These are phyloP conservation scores for Gymnopus androsaceus DNA, from an alignment of 1,284 basidiomycete species.

Conservation along the genomic window DNA sequence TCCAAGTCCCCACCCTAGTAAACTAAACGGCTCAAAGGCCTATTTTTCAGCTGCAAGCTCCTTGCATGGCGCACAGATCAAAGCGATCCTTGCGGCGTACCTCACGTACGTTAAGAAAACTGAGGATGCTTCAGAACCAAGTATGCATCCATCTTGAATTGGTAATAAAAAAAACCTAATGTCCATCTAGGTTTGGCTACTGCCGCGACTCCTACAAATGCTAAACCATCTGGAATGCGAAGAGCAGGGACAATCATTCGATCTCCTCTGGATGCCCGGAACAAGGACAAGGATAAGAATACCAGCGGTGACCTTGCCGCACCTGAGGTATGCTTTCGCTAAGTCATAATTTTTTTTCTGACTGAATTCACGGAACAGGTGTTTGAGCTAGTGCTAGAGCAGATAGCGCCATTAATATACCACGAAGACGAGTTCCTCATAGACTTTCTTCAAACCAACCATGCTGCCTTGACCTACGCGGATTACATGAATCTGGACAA, in stretches of 20 bases:
- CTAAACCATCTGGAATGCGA: conserved; percentile 61
- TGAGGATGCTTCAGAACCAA: conserved; percentile 73
- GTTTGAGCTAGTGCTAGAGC: conserved; percentile 74
- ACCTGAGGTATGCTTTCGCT: conserved; percentile 55
- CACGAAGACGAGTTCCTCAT: conserved; percentile 88
- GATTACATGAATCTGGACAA: conserved; percentile 95
- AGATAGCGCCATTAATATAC: conserved; percentile 77
- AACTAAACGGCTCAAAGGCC: conserved; percentile 49
- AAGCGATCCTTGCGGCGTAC: conserved; percentile 65
- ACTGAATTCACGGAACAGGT: conserved; percentile 53
- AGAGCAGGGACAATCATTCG: conserved; percentile 77
- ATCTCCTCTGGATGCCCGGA: conserved; percentile 64
- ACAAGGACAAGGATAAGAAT: conserved; percentile 60
- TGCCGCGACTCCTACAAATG: conserved; percentile 39
- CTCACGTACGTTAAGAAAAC: conserved; percentile 65
- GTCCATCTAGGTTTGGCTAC: conserved; percentile 49
- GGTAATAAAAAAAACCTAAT: conserved; percentile 1
- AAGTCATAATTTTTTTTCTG: conserved; percentile 1
- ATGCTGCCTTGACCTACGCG: conserved; percentile 88
- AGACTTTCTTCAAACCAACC: conserved; percentile 91
- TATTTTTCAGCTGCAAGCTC: conserved; percentile 87
- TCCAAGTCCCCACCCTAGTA: conserved; percentile 8
- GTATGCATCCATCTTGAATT: conserved; percentile 37
- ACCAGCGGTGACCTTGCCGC: conserved; percentile 61
- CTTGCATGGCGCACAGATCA: conserved; percentile 80